Evolutionary conservation across 139 green algal species (phyloP).

Genomic region (Chlorella vulgaris): DNA sequence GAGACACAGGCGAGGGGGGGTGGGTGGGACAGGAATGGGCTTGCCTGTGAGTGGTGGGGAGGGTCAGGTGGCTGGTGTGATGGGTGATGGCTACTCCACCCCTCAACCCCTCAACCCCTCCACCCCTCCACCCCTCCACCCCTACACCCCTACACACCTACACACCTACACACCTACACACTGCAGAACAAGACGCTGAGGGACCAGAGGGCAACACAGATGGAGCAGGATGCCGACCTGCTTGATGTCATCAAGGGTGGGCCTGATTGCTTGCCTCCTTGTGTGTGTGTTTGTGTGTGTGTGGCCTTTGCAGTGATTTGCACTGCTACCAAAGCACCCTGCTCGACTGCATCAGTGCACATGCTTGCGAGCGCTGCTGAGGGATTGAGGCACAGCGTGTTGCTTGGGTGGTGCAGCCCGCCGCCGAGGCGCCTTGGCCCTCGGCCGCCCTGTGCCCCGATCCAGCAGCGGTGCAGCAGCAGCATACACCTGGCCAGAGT

Average conservation of each 20-base stretch:
- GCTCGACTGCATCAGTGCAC: background rate
- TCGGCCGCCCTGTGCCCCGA: no score
- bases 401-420: no score
- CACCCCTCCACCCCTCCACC: no score
- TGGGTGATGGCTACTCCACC: no score
- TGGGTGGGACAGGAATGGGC: background rate
- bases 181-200: constrained; percentile 17
- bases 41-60: background rate
- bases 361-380: no score
- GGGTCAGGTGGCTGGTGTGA: background rate
- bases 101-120: no score
- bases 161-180: background rate
- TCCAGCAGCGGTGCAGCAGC: no score
- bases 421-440: no score
- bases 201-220: background rate
- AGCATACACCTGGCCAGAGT: no score
- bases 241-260: constrained; percentile 13
- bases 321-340: background rate
- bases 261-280: background rate
- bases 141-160: no score
- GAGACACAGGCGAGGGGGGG: constrained; percentile 31
- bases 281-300: background rate
- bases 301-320: background rate
- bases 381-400: no score
- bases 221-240: constrained; percentile 30